These are phyloP conservation scores for Ilex asprella DNA, from an alignment of 257 asterid genomes.

Conservation along the genomic window DNA sequence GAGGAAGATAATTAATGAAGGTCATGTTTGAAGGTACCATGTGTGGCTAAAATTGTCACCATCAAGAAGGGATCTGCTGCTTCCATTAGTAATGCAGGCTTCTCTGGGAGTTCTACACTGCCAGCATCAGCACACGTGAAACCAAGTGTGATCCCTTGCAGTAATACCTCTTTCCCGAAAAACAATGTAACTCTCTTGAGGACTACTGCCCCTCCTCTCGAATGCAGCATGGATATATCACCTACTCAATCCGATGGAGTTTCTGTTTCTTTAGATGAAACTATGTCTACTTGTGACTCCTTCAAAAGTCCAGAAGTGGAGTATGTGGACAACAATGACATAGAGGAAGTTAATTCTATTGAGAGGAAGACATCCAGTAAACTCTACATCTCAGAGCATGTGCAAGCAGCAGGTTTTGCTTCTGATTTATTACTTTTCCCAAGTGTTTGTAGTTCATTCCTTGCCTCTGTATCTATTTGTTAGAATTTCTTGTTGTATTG, in stretches of 20 bases:
- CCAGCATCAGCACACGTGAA: constrained; percentile 33
- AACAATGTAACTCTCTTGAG: constrained; percentile 25
- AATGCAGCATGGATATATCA: constrained; percentile 33
- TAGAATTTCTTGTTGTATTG: no score
- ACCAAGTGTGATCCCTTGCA: constrained; percentile 26
- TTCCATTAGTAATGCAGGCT: constrained; percentile 31
- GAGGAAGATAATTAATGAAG: background rate
- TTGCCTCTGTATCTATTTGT: no score
- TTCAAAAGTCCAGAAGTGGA: constrained; percentile 85
- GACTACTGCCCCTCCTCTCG: constrained; percentile 14
- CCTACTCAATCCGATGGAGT: constrained; percentile 49
- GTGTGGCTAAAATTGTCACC: constrained; percentile 51
- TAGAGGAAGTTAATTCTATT: constrained; percentile 52
- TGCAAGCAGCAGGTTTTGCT: constrained; percentile 44
- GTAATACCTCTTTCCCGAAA: constrained; percentile 25
- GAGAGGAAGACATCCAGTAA: constrained; percentile 50
- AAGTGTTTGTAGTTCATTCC: no score
- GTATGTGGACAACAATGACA: constrained; percentile 57
- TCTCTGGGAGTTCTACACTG: constrained; percentile 20
- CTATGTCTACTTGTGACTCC: constrained; percentile 81
- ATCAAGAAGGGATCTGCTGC: constrained; percentile 57
- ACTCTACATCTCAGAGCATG: constrained; percentile 58
- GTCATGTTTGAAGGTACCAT: constrained; percentile 46
- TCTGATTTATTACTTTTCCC: constrained; percentile 1
- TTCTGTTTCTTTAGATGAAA: constrained; percentile 77